These are phyloP conservation scores for Periconia digitata DNA, from an alignment of 2,329 filamentous ascomycete species.

Conservation along the genomic window DNA sequence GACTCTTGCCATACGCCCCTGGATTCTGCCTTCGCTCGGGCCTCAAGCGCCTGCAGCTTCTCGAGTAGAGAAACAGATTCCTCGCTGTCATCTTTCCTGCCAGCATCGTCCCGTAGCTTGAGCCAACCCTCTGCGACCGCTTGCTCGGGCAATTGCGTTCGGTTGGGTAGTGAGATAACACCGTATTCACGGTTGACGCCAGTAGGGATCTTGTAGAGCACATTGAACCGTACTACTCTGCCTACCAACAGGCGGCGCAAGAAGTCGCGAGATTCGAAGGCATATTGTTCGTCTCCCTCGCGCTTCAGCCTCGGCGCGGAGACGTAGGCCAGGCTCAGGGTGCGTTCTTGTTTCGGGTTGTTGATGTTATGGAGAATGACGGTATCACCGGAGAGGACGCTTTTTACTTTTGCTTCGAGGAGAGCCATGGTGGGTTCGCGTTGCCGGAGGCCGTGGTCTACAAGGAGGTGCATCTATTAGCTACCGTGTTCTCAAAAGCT, in stretches of 20 bases:
- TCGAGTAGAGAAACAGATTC: slow-evolving; percentile 71
- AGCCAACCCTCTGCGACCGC: slow-evolving; percentile 87
- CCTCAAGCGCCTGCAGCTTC: slow-evolving; percentile 74
- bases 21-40: slow-evolving; percentile 72
- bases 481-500: slow-evolving; percentile 28
- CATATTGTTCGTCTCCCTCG: slow-evolving; percentile 89
- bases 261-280: slow-evolving; percentile 93
- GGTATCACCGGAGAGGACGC: slow-evolving; percentile 90
- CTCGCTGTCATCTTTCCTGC: slow-evolving; percentile 84
- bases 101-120: slow-evolving; percentile 91
- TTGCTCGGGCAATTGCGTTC: slow-evolving; percentile 71
- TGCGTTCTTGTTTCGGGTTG: slow-evolving; percentile 81
- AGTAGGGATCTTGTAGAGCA: slow-evolving; percentile 85
- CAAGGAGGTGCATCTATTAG: slow-evolving; percentile 19
- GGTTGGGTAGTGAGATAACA: slow-evolving; percentile 73
- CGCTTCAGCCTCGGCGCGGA: slow-evolving; percentile 82
- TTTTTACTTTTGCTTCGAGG: slow-evolving; percentile 69
- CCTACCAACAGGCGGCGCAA: slow-evolving; percentile 82
- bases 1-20: slow-evolving; percentile 79
- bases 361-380: slow-evolving; percentile 79
- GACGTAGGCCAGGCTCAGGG: slow-evolving; percentile 88
- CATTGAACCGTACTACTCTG: slow-evolving; percentile 80
- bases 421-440: slow-evolving; percentile 29
- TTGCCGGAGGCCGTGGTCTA: slow-evolving; percentile 3
- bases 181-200: slow-evolving; percentile 83